Evolutionary conservation across 2,329 filamentous ascomycete genomes (phyloP).

Genomic region (Rutstroemia sp.): DNA sequence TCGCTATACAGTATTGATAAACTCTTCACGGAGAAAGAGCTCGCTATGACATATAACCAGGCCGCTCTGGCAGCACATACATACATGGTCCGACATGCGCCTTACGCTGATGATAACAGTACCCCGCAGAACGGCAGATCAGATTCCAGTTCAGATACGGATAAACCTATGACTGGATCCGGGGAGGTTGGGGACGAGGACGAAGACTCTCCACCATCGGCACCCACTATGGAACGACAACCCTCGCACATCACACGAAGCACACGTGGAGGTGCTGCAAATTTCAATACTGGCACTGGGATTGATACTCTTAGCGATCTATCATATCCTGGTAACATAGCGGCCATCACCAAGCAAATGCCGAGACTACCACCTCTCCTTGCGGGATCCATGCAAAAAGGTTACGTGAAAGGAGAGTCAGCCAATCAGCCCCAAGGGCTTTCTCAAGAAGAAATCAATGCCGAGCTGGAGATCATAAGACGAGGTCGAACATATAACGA

Average conservation of each 20-base stretch:
- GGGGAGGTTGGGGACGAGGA: conserved; percentile 44
- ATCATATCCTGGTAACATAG: conserved; percentile 49
- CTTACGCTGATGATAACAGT: conserved; percentile 18
- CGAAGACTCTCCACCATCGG: conserved; percentile 41
- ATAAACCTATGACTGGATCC: conserved; percentile 40
- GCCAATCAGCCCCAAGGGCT: conserved; percentile 14
- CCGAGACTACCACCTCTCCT: conserved; percentile 28
- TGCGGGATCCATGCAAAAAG: conserved; percentile 19
- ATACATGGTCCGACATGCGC: conserved; percentile 48
- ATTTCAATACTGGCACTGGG: conserved; percentile 48
- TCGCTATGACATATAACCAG: conserved; percentile 57
- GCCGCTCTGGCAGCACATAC: conserved; percentile 56
- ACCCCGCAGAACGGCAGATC: conserved; percentile 38
- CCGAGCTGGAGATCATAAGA: conserved; percentile 27
- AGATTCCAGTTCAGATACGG: conserved; percentile 35
- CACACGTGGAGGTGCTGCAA: conserved; percentile 41
- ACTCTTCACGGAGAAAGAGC: conserved; percentile 63
- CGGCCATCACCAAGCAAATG: conserved; percentile 24
- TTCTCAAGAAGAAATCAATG: conserved; percentile 11
- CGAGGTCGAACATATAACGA: conserved; percentile 26
- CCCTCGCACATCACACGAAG: conserved; percentile 58
- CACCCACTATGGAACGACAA: conserved; percentile 54
- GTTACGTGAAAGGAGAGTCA: conserved; percentile 20
- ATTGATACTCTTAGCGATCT: conserved; percentile 54
- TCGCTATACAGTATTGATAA: conserved; percentile 61